Evolutionary conservation across 371 early-diverging fungal genomes (phyloP).

Genomic region (Batkoa obscura): DNA sequence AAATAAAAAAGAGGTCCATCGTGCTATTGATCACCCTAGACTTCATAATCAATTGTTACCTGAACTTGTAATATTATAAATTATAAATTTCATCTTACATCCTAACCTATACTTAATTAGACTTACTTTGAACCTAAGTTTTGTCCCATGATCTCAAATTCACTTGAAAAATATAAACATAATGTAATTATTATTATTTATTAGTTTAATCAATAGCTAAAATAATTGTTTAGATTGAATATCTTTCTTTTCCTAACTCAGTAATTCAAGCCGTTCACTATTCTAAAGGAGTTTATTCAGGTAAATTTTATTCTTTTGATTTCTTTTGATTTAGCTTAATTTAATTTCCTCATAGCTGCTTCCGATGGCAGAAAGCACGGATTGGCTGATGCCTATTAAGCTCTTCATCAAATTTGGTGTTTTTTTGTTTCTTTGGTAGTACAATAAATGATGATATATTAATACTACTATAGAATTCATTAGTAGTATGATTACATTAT

Average conservation of each 20-base stretch:
- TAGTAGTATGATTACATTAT: background rate
- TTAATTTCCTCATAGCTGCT: background rate
- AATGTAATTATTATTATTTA: background rate
- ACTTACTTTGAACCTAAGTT: background rate
- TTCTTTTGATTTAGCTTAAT: background rate
- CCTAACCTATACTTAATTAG: too few relatives aligned
- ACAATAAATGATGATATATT: background rate
- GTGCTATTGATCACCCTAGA: slow-evolving; percentile 61
- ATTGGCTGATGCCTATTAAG: background rate
- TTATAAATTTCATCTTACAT: too few relatives aligned
- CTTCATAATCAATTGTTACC: slow-evolving; percentile 93
- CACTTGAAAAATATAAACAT: background rate
- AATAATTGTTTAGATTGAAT: background rate
- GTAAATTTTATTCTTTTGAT: too few relatives aligned
- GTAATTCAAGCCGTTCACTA: background rate
- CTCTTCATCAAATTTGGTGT: background rate
- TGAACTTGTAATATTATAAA: slow-evolving; percentile 11
- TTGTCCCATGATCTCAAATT: background rate
- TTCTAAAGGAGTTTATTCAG: background rate
- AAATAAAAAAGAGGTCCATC: slow-evolving; percentile 8
- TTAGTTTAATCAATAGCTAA: background rate
- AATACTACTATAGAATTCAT: background rate
- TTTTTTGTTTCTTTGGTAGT: background rate
- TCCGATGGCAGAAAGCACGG: background rate
- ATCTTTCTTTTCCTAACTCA: background rate